A percentile compares a stretch with the other conserved stretches of the same genome.
Evolutionary conservation across 2,329 filamentous ascomycete species (phyloP).

Genomic region (Davidsoniella australis): DNA sequence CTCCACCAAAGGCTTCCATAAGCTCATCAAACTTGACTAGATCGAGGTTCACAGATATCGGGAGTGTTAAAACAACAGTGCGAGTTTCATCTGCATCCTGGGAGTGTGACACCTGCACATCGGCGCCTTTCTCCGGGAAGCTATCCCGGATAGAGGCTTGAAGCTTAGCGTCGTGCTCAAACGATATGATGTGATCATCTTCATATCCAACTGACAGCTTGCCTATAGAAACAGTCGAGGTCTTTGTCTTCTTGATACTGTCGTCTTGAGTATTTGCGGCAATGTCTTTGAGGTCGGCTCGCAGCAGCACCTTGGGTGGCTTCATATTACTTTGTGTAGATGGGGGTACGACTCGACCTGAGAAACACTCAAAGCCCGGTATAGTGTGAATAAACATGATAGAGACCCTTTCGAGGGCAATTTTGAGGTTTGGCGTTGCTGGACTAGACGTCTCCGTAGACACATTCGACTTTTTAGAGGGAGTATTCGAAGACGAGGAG

Average conservation of each 20-base stretch:
- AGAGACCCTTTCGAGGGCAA: constrained; percentile 32
- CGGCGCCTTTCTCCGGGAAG: constrained; percentile 38
- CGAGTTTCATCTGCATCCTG: constrained; percentile 28
- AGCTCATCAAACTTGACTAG: constrained; percentile 71
- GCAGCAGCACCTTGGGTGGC: constrained; percentile 31
- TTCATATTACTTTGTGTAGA: constrained; percentile 17
- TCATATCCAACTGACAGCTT: constrained; percentile 43
- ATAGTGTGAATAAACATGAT: constrained; percentile 39
- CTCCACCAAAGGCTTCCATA: constrained; percentile 72
- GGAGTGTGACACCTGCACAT: constrained; percentile 36
- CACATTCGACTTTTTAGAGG: background rate
- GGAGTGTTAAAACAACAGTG: constrained; percentile 57
- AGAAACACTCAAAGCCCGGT: constrained; percentile 32
- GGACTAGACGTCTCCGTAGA: constrained; percentile 7
- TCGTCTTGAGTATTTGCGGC: constrained; percentile 1
- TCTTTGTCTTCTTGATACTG: constrained; percentile 17
- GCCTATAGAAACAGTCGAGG: constrained; percentile 16
- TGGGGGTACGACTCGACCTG: constrained; percentile 28
- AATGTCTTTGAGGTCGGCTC: constrained; percentile 27
- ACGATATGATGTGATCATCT: constrained; percentile 45
- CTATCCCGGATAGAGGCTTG: constrained; percentile 41
- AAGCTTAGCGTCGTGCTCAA: constrained; percentile 40
- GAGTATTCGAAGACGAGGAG: background rate
- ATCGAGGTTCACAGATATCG: constrained; percentile 60
- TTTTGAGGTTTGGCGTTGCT: constrained; percentile 24